Evolutionary conservation across 192 early-diverging fungal species (phyloP), one percentile per base, ranked within the genome.

Genomic region (Entomortierella lignicola): DNA sequence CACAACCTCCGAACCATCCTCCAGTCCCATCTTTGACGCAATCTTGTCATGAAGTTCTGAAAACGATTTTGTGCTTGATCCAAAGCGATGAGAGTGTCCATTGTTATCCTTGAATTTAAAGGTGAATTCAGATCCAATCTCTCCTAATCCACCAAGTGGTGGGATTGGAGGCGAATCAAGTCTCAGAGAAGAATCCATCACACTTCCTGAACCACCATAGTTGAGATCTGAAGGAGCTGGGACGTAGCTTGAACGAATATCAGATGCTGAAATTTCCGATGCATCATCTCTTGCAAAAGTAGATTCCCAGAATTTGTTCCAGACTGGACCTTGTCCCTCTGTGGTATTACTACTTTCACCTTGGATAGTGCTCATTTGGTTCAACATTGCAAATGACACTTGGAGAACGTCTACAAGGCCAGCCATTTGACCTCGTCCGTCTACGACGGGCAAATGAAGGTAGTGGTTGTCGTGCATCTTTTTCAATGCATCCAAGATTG

Each of bases 381-480:
- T 91, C 63, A 94, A 72, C 43, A 91, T 93, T 7, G 90, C 85
- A 80, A 93, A 94, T 43, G 92, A 93, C 61, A 95, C 82, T 51
- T 92, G 89, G 50, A 95, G 83, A 20, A 95, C 91, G 69, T 95
- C 93, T 7, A 94, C 92, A 20, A 95, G 67, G 48, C 93, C 93
- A 54, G 93, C 83, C 42, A 95, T 85, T 31, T 86, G 82, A 43
- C 88, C 87, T 50, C 81, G 80, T 43, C 88, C 88, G 37, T 89
- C 87, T 50, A 93, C 84, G 7, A 93, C 89, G 2, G 93, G 93
- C 50, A 94, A 75, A 68, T 94, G 91, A 23, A 94, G 85, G 73
- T 92, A 94, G 62, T 89, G 90, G 44, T 71, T 82, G 58, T 75
- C 92, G 67, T 94, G 87, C 93, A 94, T 94, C 72, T 88, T 88